These are phyloP conservation scores for Zizania palustris DNA, from an alignment of 202 grass and related monocot genomes.

Conservation along the genomic window DNA sequence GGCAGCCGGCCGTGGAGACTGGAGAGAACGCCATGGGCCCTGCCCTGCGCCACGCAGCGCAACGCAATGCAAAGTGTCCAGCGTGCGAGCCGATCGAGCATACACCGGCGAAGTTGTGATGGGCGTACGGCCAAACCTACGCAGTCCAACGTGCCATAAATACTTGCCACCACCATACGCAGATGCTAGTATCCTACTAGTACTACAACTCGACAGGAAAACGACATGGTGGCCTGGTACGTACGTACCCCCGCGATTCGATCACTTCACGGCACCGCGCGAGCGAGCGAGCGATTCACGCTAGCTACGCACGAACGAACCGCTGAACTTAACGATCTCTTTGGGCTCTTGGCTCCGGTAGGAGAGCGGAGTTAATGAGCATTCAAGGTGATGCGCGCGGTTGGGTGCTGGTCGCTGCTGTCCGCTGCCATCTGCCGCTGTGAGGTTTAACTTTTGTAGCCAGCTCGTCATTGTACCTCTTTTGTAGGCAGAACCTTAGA, in stretches of 20 bases:
- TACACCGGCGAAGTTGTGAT: neutral
- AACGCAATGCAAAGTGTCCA: neutral
- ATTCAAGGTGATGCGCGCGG: slow-evolving; percentile 44
- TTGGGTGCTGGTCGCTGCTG: slow-evolving; percentile 26
- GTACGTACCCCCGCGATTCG: neutral
- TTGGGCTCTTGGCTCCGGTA: neutral
- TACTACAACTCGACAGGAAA: neutral
- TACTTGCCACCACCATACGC: neutral
- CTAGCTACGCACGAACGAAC: no score
- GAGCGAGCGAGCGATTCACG: no score
- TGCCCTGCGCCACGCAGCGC: neutral
- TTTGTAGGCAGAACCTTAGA: no score
- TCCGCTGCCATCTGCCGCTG: no score
- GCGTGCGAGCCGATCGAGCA: neutral
- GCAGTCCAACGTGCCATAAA: neutral
- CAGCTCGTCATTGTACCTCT: no score
- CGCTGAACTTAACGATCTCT: no score
- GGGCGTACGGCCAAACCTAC: slow-evolving; percentile 10
- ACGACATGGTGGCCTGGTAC: neutral
- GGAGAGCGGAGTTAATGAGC: slow-evolving; percentile 42
- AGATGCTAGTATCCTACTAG: neutral
- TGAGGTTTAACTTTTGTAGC: no score
- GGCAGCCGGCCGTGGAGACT: neutral
- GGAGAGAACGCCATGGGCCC: neutral
- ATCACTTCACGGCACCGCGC: neutral